Base-by-base conservation (phyloP, 2,329 filamentous ascomycete genomes). In the Pseudogymnoascus pannorum region DNA sequence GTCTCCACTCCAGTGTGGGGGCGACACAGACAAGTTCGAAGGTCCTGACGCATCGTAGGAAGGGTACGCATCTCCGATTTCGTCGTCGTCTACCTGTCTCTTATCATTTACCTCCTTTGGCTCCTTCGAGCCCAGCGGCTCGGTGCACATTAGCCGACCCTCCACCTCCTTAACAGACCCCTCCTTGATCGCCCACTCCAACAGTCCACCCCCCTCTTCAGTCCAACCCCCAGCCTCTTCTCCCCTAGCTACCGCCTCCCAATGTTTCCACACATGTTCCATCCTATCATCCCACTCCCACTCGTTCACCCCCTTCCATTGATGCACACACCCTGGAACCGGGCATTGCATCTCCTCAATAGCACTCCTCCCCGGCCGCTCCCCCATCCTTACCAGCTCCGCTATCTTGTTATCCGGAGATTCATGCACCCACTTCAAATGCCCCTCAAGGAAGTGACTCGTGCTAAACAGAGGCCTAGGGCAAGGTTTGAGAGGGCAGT, bases 401-500 rank as follows among this genome's bases (percentile, higher is more conserved):
- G 42, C 42, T 9, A 44, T 24, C 4, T 26, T 14, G 14, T n/a
- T 4, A 26, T n/a, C 22, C 14, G 79, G 72, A 0, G 83, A 81
- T 0, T 82, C 78, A 71, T 97, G 92, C 90, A 96, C 95, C 57
- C 93, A 87, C 5, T 89, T 83, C 2, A 93, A 80, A 71, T 97
- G 93, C 69, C 96, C 91, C 0, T 88, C 91, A 76, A 92, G 96
- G 9, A 97, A 83, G 69, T 97, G 92, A 72, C 95, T 96, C 69
- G 92, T 88, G 74, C 95, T 95, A 78, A 96, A 96, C 9, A 51
- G 4, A 8, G 44, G 44, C n/a, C 44, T 48, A n/a, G 42, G 22
- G 40, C 63, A 73, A 57, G 68, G 72, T 24, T 69, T 70, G 11
- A 70, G 68, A 29, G 75, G 70, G 75, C 92, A 97, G 61, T 87